Percentiles rank a stretch among this genome's conserved stretches.
phyloP scores from a whole-genome alignment of 2,329 filamentous ascomycete species.

The Ophiocordyceps camponoti-saundersi region DNA sequence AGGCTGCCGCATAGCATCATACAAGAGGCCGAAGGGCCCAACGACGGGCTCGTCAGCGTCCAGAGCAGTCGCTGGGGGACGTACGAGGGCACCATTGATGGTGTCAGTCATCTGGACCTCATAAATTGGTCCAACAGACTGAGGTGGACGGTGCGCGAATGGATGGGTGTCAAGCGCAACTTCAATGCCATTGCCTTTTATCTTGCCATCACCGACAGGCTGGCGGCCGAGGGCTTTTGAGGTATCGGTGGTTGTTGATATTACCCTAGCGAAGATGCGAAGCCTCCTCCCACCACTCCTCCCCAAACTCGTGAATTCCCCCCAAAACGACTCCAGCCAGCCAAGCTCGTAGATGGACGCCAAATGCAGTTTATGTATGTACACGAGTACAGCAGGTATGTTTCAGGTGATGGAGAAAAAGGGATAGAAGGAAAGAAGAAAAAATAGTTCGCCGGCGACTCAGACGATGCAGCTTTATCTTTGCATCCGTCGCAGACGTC shows the following conservation, averaged over 20 bases:
- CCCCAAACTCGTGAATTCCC: too few relatives aligned
- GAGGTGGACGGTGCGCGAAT: constrained; percentile 33
- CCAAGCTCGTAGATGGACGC: background rate
- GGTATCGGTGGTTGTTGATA: constrained; percentile 6
- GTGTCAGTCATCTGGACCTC: constrained; percentile 45
- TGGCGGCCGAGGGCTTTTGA: constrained; percentile 45
- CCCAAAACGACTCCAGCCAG: background rate
- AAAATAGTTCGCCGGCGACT: background rate
- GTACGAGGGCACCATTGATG: constrained; percentile 45
- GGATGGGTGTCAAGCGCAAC: constrained; percentile 34
- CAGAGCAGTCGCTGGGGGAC: constrained; percentile 43
- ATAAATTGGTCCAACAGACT: constrained; percentile 53
- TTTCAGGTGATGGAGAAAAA: background rate
- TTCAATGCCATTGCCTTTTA: constrained; percentile 56
- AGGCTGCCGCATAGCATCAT: constrained; percentile 34
- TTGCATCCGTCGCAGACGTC: background rate
- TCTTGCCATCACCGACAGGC: constrained; percentile 49
- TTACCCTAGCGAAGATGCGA: constrained; percentile 1
- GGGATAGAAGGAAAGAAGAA: background rate
- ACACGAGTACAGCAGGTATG: background rate
- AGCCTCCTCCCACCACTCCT: too few relatives aligned
- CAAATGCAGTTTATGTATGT: constrained; percentile 2
- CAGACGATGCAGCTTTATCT: background rate
- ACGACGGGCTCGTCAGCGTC: constrained; percentile 53
- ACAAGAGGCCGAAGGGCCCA: constrained; percentile 34